phyloP scores from a whole-genome alignment of 1,284 basidiomycete species.

The Tausonia pullulans region DNA sequence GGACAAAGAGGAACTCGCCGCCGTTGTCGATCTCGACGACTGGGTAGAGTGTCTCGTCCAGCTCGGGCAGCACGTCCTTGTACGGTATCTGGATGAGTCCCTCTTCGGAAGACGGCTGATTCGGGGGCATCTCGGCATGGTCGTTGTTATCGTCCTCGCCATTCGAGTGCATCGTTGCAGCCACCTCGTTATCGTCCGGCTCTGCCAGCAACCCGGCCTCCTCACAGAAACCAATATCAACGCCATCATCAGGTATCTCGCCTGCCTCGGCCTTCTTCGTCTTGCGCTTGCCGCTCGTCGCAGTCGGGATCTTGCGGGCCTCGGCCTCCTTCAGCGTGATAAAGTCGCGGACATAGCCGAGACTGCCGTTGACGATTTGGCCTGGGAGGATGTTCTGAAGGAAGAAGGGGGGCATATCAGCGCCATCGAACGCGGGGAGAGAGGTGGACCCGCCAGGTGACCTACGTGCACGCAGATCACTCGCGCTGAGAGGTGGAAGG shows the following conservation, averaged over 20 bases:
- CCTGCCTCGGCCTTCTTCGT: too few relatives aligned
- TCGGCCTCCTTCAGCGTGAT: not conserved
- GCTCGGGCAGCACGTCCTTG: too few relatives aligned
- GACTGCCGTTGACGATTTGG: constrained; percentile 3
- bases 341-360: constrained; percentile 1
- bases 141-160: not conserved
- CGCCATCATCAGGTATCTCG: too few relatives aligned
- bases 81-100: too few relatives aligned
- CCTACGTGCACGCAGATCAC: not conserved
- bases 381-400: constrained; percentile 6
- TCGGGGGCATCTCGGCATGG: not conserved
- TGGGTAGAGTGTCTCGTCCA: not conserved
- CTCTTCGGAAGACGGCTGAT: not conserved
- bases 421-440: not conserved
- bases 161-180: too few relatives aligned
- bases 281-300: too few relatives aligned
- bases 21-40: not conserved
- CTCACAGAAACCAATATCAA: too few relatives aligned
- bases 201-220: too few relatives aligned
- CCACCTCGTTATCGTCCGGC: too few relatives aligned
- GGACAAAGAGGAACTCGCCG: not conserved
- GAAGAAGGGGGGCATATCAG: not conserved
- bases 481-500: not conserved
- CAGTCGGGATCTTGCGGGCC: not conserved
- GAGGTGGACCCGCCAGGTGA: not conserved